Evolutionary conservation across 2,329 filamentous ascomycete species (phyloP), one percentile per base, ranked within the genome.

Genomic region (Xylaria sp.): DNA sequence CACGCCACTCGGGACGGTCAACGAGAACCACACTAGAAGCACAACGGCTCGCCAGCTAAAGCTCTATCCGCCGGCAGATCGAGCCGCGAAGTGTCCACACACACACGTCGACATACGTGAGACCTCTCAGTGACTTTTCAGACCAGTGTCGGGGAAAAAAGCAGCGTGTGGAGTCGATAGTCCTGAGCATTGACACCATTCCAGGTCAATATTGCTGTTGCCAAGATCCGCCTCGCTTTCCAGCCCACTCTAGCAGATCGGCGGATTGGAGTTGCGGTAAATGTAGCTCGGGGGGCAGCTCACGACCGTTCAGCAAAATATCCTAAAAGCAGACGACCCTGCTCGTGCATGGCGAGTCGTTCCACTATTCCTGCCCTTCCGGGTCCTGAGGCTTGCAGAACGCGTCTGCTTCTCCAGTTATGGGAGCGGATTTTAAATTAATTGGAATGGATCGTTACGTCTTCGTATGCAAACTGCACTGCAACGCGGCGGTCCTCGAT

Each of bases 381-480:
- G 51, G 57, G 60, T 38, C 33, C 48, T 57, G 41, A 54, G 47
- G 47, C 60, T 62, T 63, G 59, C 54, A 62, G 58, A 51, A 61
- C 49, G 59, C n/a, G 27, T 64, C 60, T 15, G 11, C 54, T 23
- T 41, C 51, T 61, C 48, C 62, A 64, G 48, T 60, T 38, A 54
- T 25, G 51, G 55, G 23, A 57, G 31, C 27, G 38, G 47, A 52
- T 61, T 60, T 58, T 71, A 70, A 44, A 72, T 72, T 72, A 72
- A 71, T 67, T 64, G 64, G 47, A 58, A 71, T 70, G 70, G 68
- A 72, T 71, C 58, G 70, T 71, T 72, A 70, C 70, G 44, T 71
- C 53, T 43, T 53, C 53, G 60, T 60, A 44, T 51, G 31, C 47
- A 38, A 60, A 59, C 56, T 58, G 62, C 55, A 48, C 29, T 62